Evolutionary conservation across 345 rosid genomes (phyloP).

Genomic region (Pugionium cornutum): DNA sequence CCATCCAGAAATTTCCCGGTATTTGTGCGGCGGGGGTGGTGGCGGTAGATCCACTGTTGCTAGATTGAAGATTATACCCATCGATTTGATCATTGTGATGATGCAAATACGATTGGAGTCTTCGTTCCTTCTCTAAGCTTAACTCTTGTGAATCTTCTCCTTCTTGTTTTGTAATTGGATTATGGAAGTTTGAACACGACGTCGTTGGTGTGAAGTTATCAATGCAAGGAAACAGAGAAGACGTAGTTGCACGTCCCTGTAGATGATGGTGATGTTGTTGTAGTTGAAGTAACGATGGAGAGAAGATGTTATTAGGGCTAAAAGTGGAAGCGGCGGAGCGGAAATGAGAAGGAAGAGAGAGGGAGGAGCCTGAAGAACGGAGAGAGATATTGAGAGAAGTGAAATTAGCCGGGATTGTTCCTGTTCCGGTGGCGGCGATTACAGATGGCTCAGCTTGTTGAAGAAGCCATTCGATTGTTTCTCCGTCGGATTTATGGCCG

Average conservation of each 20-base stretch:
- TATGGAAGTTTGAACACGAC: constrained; percentile 76
- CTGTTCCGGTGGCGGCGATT: constrained; percentile 96
- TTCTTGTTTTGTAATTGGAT: constrained; percentile 64
- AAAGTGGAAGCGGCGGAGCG: constrained; percentile 62
- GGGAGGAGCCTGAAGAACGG: constrained; percentile 84
- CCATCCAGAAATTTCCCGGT: constrained; percentile 95
- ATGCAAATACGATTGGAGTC: constrained; percentile 51
- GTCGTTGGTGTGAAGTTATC: constrained; percentile 46
- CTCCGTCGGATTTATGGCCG: constrained; percentile 33
- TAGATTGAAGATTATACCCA: constrained; percentile 63
- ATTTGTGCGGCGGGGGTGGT: constrained; percentile 50
- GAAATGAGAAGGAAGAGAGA: constrained; percentile 86
- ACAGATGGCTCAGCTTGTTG: constrained; percentile 98
- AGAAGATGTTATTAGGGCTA: constrained; percentile 41
- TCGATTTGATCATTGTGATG: constrained; percentile 64
- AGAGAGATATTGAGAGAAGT: constrained; percentile 86
- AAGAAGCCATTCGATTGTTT: constrained; percentile 96
- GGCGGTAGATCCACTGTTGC: constrained; percentile 26
- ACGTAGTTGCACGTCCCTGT: constrained; percentile 39
- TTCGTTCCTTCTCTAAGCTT: constrained; percentile 53
- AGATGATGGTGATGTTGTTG: constrained; percentile 20
- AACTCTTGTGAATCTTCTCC: constrained; percentile 44
- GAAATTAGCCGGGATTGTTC: constrained; percentile 97
- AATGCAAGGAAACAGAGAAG: constrained; percentile 36
- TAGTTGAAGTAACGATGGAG: constrained; percentile 27